Base-by-base conservation (phyloP, 2,329 filamentous ascomycete genomes). In the Xenoacremonium recifei region DNA sequence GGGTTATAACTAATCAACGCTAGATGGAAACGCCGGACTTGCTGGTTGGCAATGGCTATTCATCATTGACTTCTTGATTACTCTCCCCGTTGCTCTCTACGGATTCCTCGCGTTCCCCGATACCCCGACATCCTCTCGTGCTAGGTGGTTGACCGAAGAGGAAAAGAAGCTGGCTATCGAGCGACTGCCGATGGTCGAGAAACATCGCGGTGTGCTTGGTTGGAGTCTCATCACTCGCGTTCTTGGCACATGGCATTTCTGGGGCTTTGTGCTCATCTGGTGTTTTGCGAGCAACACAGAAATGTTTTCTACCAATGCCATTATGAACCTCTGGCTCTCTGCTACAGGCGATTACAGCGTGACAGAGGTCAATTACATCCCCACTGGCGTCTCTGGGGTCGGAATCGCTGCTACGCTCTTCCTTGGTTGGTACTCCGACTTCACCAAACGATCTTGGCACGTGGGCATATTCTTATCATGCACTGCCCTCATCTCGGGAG, bases 331-430 rank as follows among this genome's bases (percentile, higher is more conserved):
- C 2, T 59, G 53, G 27, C 54, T 60, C 23, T 54, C 58, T 54
- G 60, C 15, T 58, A 70, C 32, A 13, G 43, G 39, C 13, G 51
- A 31, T 37, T 67, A 48, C 47, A 56, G 35, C 44, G 57, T 45
- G 48, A 58, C 40, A 29, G 66, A 77, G 21, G 75, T 79, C 40
- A 77, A 76, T 39, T 71, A 68, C 27, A 72, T 74, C 39, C 71
- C 72, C 0, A 72, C 70, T 0, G 64, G 63, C 0, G 68, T 37
- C 9, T 27, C 33, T 21, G 42, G 21, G 12, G 36, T 45, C 13
- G 42, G 37, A 5, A 37, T 40, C 13, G 33, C 40, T 13, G 25
- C 42, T 27, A 45, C 35, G 5, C 19, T 45, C 3, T 16, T 37
- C 32, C 35, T 35, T 20, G 37, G 23, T 27, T 27, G 23, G 23